Percentiles rank a stretch among this genome's conserved stretches.
Conservation (phyloP, 2,329 filamentous ascomycete genomes). For the Penicillium sp. region DNA sequence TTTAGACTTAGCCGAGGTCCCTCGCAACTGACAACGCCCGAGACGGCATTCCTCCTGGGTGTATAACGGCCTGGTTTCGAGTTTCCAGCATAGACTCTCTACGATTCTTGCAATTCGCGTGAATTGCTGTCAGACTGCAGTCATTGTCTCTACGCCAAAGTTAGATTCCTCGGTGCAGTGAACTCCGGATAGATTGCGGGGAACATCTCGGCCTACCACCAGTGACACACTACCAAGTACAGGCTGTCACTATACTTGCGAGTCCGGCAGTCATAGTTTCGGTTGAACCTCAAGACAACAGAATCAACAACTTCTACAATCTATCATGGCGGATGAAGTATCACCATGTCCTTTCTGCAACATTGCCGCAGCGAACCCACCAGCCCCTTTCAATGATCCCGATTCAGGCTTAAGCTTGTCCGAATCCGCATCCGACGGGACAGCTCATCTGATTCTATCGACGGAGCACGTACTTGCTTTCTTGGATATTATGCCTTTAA, state of each 20-base stretch:
- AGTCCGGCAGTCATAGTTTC: background rate
- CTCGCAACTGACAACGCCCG: background rate
- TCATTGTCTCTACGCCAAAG: background rate
- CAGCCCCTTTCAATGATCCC: constrained; percentile 36
- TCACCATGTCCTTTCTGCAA: constrained; percentile 63
- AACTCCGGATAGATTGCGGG: background rate
- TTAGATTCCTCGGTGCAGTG: background rate
- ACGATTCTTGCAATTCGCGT: background rate
- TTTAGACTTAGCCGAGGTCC: constrained; percentile 23
- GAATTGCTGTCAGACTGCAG: background rate
- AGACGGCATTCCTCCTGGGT: background rate
- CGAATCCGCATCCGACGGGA: constrained; percentile 21
- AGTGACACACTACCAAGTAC: background rate
- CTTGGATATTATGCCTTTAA: constrained; percentile 90
- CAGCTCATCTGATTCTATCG: constrained; percentile 70
- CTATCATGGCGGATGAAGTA: constrained; percentile 24
- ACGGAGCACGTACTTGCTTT: constrained; percentile 82
- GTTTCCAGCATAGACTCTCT: background rate
- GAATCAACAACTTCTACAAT: background rate
- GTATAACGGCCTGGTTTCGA: background rate
- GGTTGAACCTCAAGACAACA: background rate
- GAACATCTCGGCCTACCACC: background rate
- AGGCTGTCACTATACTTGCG: background rate
- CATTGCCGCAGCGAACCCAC: constrained; percentile 60
- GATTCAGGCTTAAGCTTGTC: constrained; percentile 32